Conservation (phyloP, 2,329 filamentous ascomycete species). For the Fusarium kyushuense region DNA sequence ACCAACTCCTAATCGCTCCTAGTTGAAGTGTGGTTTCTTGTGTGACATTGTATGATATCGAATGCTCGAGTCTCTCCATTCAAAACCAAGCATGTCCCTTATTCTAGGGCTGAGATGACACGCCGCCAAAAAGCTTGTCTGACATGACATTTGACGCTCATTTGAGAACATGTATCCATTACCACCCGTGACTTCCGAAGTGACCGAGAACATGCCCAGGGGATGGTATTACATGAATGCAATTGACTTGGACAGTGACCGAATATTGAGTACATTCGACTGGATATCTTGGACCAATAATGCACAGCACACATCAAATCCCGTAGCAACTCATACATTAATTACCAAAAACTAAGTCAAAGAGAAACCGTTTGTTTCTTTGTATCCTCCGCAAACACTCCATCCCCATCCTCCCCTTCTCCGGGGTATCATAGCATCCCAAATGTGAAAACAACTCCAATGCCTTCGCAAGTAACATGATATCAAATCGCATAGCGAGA, state of each 20-base stretch:
- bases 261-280: background rate
- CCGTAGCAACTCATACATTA: slow-evolving; percentile 35
- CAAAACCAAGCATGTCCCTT: slow-evolving; percentile 23
- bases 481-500: slow-evolving; percentile 30
- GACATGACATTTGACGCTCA: background rate
- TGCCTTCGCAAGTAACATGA: slow-evolving; percentile 27
- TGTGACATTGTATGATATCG: no score
- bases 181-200: slow-evolving; percentile 32
- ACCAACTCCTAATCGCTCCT: background rate
- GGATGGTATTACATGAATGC: background rate
- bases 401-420: slow-evolving; percentile 31
- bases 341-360: slow-evolving; percentile 30
- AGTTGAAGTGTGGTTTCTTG: no score
- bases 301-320: background rate
- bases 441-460: slow-evolving; percentile 34
- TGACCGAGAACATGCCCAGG: background rate
- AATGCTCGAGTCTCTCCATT: no score
- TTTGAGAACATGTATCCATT: slow-evolving; percentile 1
- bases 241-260: background rate
- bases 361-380: slow-evolving; percentile 11
- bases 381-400: slow-evolving; percentile 19
- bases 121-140: slow-evolving; percentile 32
- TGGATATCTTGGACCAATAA: background rate
- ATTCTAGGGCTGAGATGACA: slow-evolving; percentile 26
- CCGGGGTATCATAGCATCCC: slow-evolving; percentile 43